phyloP scores from a whole-genome alignment of 345 rosid species.

The Xanthoceras sorbifolium region DNA sequence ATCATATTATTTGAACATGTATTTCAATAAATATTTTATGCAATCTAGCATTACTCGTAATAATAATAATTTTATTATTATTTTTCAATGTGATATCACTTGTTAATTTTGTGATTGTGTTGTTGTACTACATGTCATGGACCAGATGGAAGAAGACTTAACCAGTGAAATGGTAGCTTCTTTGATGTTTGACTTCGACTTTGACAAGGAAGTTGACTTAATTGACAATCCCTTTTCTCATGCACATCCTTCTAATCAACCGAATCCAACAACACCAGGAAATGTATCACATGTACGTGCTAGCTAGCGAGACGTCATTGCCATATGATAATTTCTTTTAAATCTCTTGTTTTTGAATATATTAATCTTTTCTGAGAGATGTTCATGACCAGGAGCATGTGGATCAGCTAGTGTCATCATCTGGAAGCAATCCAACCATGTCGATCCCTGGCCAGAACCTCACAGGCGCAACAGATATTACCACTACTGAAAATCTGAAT shows the following conservation, averaged over 20 bases:
- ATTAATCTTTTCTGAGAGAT: no score
- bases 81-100: no score
- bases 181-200: slow-evolving; percentile 2
- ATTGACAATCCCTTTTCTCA: not conserved
- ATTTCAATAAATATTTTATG: no score
- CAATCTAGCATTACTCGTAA: no score
- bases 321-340: not conserved
- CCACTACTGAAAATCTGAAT: not conserved
- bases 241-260: not conserved
- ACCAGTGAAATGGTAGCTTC: not conserved
- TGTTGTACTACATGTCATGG: no score
- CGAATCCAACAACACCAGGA: not conserved
- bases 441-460: not conserved
- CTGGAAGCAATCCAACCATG: not conserved
- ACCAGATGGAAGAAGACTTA: slow-evolving; percentile 19
- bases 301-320: no score
- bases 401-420: slow-evolving; percentile 1
- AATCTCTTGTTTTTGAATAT: no score
- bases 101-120: no score
- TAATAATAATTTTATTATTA: no score
- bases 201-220: slow-evolving; percentile 4
- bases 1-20: no score
- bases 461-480: not conserved
- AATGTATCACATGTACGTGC: slow-evolving; percentile 10
- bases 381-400: not conserved